A percentile compares a stretch with the other conserved stretches of the same genome.
These are phyloP conservation scores for Saccharomyces jurei DNA, from an alignment of 805 yeast species.

Conservation along the genomic window DNA sequence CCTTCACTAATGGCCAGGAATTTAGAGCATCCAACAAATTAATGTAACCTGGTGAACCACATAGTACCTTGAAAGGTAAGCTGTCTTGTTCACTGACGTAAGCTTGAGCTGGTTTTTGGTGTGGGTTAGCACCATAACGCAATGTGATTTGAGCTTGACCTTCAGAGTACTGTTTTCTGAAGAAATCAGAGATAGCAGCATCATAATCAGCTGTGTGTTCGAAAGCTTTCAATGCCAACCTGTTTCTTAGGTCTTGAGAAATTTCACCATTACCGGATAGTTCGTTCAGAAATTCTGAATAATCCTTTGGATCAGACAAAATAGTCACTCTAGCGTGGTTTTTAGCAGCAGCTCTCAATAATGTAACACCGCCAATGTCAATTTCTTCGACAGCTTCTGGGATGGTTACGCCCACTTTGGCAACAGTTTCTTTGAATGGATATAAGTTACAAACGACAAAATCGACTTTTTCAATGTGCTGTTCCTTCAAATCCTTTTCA, in stretches of 20 bases:
- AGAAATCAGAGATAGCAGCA: slow-evolving; percentile 88
- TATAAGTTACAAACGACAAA: slow-evolving; percentile 94
- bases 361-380: slow-evolving; percentile 96
- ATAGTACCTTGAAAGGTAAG: slow-evolving; percentile 85
- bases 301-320: slow-evolving; percentile 87
- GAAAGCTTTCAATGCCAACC: slow-evolving; percentile 88
- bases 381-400: slow-evolving; percentile 97
- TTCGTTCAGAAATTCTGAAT: slow-evolving; percentile 77
- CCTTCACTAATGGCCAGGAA: slow-evolving; percentile 97
- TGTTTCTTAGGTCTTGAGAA: slow-evolving; percentile 63
- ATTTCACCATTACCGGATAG: slow-evolving; percentile 57
- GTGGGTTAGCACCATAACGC: slow-evolving; percentile 98
- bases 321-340: slow-evolving; percentile 94
- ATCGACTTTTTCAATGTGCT: slow-evolving; percentile 91
- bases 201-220: slow-evolving; percentile 98
- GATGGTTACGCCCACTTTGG: slow-evolving; percentile 88
- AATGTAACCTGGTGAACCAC: slow-evolving; percentile 96
- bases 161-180: slow-evolving; percentile 93
- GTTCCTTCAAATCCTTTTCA: slow-evolving; percentile 75
- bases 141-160: slow-evolving; percentile 80
- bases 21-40: slow-evolving; percentile 91
- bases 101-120: slow-evolving; percentile 98
- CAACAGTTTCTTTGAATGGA: slow-evolving; percentile 94
- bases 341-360: slow-evolving; percentile 96
- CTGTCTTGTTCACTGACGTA: slow-evolving; percentile 74